phyloP scores from a whole-genome alignment of 768 basidiomycete species.

The Lactifluus pinguis region DNA sequence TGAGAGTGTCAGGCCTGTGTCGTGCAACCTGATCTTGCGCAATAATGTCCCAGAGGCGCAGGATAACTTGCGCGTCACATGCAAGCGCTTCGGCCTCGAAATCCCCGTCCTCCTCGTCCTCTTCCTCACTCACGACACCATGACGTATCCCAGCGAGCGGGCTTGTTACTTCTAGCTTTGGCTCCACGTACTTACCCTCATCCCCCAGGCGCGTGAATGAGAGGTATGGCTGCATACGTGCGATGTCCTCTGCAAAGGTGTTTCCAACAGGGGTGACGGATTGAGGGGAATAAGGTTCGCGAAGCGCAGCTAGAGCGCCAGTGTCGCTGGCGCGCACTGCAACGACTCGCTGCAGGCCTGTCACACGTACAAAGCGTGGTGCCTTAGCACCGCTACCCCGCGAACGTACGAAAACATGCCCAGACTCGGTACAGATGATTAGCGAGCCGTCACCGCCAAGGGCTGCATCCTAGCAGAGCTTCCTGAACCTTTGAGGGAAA shows the following conservation, averaged over 20 bases:
- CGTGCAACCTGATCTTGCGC: slow-evolving; percentile 7
- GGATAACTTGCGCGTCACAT: slow-evolving; percentile 29
- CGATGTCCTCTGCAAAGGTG: slow-evolving; percentile 56
- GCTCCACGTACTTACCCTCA: slow-evolving; percentile 20
- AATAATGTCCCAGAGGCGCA: slow-evolving; percentile 21
- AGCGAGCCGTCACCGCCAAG: slow-evolving; percentile 81
- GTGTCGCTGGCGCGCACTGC: slow-evolving; percentile 74
- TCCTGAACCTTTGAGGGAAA: neutral
- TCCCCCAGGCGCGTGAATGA: neutral
- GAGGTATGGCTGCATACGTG: slow-evolving; percentile 53
- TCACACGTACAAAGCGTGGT: slow-evolving; percentile 72
- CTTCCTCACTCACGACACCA: slow-evolving; percentile 13
- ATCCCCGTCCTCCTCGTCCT: slow-evolving; percentile 23
- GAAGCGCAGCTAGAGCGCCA: slow-evolving; percentile 81
- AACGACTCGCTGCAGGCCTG: slow-evolving; percentile 76
- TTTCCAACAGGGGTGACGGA: slow-evolving; percentile 48
- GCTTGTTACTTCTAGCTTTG: neutral
- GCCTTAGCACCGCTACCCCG: slow-evolving; percentile 42
- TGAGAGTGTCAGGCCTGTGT: neutral
- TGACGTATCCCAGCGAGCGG: neutral
- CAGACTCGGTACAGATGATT: slow-evolving; percentile 89
- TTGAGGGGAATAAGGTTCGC: slow-evolving; percentile 57
- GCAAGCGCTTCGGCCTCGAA: slow-evolving; percentile 21
- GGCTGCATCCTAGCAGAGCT: slow-evolving; percentile 67
- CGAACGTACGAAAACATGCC: slow-evolving; percentile 83